These are phyloP conservation scores for Podospora comata DNA, from an alignment of 495 filamentous ascomycete species.

Conservation along the genomic window DNA sequence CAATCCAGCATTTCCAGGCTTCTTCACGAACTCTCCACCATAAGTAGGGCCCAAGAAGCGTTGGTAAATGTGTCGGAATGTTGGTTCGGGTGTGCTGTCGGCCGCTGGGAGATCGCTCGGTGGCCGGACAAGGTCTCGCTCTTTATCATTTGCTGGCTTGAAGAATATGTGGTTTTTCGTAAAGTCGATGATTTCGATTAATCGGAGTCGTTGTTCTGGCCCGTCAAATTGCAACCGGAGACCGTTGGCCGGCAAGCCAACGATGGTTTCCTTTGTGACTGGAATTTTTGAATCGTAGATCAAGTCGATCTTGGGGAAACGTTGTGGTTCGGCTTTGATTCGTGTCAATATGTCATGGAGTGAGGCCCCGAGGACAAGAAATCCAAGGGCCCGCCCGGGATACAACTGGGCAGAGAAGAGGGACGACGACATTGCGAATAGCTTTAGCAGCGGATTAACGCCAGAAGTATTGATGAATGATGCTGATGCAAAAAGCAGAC, in stretches of 20 bases:
- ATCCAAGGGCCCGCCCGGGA: slow-evolving; percentile 74
- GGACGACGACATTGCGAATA: slow-evolving; percentile 49
- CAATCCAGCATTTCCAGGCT: slow-evolving; percentile 47
- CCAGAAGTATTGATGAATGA: background rate
- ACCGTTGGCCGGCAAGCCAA: slow-evolving; percentile 79
- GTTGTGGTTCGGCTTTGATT: slow-evolving; percentile 76
- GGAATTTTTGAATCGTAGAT: slow-evolving; percentile 69
- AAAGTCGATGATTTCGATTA: slow-evolving; percentile 91
- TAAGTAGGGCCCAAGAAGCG: slow-evolving; percentile 87
- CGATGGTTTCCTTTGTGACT: slow-evolving; percentile 63
- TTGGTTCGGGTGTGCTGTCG: slow-evolving; percentile 59
- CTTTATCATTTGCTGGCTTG: slow-evolving; percentile 69
- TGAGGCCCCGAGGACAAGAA: slow-evolving; percentile 82
- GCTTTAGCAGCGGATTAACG: background rate
- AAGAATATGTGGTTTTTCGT: slow-evolving; percentile 78
- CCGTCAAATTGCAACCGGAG: slow-evolving; percentile 90
- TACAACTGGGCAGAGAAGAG: slow-evolving; percentile 65
- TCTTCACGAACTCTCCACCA: slow-evolving; percentile 79
- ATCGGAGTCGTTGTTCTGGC: slow-evolving; percentile 80
- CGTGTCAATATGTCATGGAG: slow-evolving; percentile 82
- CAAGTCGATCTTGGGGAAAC: slow-evolving; percentile 78
- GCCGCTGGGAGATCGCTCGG: slow-evolving; percentile 38
- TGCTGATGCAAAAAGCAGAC: background rate
- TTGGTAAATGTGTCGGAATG: slow-evolving; percentile 88
- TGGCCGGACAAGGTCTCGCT: slow-evolving; percentile 74